Percentiles rank a stretch among this genome's conserved stretches.
These are phyloP conservation scores for Colletotrichum orbiculare DNA, from an alignment of 2,329 filamentous ascomycete genomes.

Conservation along the genomic window DNA sequence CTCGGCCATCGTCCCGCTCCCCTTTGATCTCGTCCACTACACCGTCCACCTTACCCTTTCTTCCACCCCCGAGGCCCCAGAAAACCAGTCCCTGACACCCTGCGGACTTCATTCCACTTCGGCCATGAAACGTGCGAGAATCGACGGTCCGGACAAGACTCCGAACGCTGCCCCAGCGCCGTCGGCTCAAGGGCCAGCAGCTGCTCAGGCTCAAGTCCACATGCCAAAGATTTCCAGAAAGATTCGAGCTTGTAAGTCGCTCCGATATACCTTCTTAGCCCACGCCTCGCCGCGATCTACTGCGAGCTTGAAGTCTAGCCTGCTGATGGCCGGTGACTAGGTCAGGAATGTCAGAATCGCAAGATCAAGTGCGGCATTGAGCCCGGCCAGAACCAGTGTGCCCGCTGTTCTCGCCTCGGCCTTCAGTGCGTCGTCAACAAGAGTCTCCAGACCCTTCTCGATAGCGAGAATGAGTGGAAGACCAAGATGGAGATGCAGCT, in stretches of 20 bases:
- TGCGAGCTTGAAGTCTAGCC: not conserved
- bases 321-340: slow-evolving; percentile 35
- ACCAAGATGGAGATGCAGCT: slow-evolving; percentile 44
- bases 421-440: slow-evolving; percentile 65
- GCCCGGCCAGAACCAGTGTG: slow-evolving; percentile 56
- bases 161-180: not conserved
- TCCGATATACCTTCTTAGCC: not conserved
- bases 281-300: not conserved
- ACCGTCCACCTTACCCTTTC: slow-evolving; percentile 23
- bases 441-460: slow-evolving; percentile 65
- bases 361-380: slow-evolving; percentile 67
- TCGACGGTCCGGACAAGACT: slow-evolving; percentile 34
- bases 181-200: slow-evolving; percentile 20
- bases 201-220: slow-evolving; percentile 21
- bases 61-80: slow-evolving; percentile 17
- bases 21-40: slow-evolving; percentile 23
- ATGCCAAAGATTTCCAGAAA: slow-evolving; percentile 46
- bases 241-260: slow-evolving; percentile 46
- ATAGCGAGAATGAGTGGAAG: slow-evolving; percentile 62
- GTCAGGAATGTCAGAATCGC: slow-evolving; percentile 60
- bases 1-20: slow-evolving; percentile 34
- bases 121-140: slow-evolving; percentile 35
- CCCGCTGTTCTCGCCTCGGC: slow-evolving; percentile 60
- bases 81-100: slow-evolving; percentile 7
- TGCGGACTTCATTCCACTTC: slow-evolving; percentile 28